phyloP scores from a whole-genome alignment of 352 stramenopile species.

The Phytophthora palmivora region DNA sequence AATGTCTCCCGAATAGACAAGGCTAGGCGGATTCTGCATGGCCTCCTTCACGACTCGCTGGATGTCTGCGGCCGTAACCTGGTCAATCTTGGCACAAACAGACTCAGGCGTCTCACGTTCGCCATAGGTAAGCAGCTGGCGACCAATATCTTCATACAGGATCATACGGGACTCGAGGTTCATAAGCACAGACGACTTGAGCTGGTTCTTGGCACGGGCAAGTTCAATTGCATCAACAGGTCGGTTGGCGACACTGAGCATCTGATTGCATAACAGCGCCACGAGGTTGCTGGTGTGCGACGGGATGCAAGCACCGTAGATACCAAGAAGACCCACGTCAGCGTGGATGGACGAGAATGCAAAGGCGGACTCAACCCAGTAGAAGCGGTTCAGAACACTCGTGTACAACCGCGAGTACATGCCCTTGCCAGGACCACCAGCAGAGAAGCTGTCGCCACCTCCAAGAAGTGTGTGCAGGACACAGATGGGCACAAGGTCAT shows the following conservation, averaged over 20 bases:
- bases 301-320: conserved; percentile 90
- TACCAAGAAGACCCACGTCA: conserved; percentile 95
- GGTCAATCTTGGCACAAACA: conserved; percentile 90
- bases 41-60: conserved; percentile 80
- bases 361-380: conserved; percentile 98
- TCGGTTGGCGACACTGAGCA: conserved; percentile 88
- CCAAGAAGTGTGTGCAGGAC: conserved; percentile 98
- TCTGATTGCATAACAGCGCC: conserved; percentile 93
- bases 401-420: conserved; percentile 99
- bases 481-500: conserved; percentile 96
- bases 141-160: conserved; percentile 99
- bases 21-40: conserved; percentile 80
- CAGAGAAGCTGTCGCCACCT: conserved; percentile 98
- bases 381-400: conserved; percentile 97
- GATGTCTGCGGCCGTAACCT: conserved; percentile 86
- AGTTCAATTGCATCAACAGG: conserved; percentile 91
- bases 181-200: conserved; percentile 99
- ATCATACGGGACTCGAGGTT: conserved; percentile 98
- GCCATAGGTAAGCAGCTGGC: conserved; percentile 98
- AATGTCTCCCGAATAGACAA: conserved; percentile 88
- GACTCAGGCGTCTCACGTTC: conserved; percentile 89
- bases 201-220: conserved; percentile 97
- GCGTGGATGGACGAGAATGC: conserved; percentile 97
- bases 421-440: conserved; percentile 98
- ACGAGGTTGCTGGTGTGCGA: conserved; percentile 93